Percentiles rank a stretch among this genome's conserved stretches.
phyloP scores from a whole-genome alignment of 495 filamentous ascomycete species.

The Emericellopsis terricola region DNA sequence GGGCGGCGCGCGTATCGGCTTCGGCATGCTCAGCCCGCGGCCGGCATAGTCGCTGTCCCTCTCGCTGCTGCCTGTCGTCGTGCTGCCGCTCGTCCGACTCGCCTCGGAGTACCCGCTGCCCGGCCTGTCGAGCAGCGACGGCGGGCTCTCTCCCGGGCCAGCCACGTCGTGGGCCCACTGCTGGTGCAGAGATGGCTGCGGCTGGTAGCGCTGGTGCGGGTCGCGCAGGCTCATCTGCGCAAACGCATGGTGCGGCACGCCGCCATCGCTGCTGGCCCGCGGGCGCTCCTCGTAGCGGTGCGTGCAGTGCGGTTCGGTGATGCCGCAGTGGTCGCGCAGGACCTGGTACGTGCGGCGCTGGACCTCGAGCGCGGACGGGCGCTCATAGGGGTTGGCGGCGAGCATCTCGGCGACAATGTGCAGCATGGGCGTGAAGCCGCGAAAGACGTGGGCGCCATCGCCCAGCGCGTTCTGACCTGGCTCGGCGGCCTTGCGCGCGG shows the following conservation, averaged over 20 bases:
- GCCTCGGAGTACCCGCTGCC: neutral
- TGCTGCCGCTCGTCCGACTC: neutral
- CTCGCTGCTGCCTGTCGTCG: too few species aligned
- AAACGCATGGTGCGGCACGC: too few species aligned
- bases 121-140: too few species aligned
- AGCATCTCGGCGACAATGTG: constrained; percentile 28
- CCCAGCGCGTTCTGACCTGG: neutral
- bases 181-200: too few species aligned
- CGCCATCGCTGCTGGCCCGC: too few species aligned
- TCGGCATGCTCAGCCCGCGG: constrained; percentile 6
- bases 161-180: too few species aligned
- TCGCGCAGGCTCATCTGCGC: too few species aligned
- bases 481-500: constrained; percentile 31
- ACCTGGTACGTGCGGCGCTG: constrained; percentile 24
- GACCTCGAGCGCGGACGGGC: constrained; percentile 25
- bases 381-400: constrained; percentile 19
- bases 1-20: constrained; percentile 3
- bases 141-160: too few species aligned
- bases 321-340: constrained; percentile 22
- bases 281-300: constrained; percentile 14
- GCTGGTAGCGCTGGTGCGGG: too few species aligned
- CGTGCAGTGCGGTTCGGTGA: constrained; percentile 26
- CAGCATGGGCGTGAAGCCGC: constrained; percentile 27
- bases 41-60: constrained; percentile 8
- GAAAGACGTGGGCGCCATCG: constrained; percentile 30